phyloP scores from a whole-genome alignment of 2,329 filamentous ascomycete genomes.

The Cyclaneusma minus region DNA sequence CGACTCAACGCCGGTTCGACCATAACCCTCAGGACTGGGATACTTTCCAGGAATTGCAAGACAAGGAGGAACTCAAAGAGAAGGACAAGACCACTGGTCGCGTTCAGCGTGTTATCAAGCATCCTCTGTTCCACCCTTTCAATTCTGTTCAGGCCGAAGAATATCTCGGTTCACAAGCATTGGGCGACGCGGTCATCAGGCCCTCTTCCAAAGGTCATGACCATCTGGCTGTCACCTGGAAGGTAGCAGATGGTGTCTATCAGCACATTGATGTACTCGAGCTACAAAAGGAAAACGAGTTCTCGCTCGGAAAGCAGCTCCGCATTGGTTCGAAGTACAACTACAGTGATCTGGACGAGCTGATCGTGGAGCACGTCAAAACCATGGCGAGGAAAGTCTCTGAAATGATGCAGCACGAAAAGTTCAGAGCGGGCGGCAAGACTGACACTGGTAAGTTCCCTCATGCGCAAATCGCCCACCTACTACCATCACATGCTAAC shows the following conservation, averaged over 20 bases:
- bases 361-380: constrained; percentile 95
- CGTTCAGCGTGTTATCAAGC: constrained; percentile 89
- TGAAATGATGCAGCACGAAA: constrained; percentile 88
- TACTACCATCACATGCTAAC: constrained; percentile 5
- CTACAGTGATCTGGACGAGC: constrained; percentile 89
- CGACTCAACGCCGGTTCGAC: constrained; percentile 54
- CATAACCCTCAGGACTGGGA: constrained; percentile 78
- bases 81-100: constrained; percentile 77
- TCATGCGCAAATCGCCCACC: constrained; percentile 3
- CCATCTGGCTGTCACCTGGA: constrained; percentile 94
- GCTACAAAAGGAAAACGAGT: constrained; percentile 93
- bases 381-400: constrained; percentile 97
- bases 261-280: constrained; percentile 97
- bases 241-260: constrained; percentile 89
- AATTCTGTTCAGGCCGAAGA: constrained; percentile 87
- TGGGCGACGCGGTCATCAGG: constrained; percentile 86
- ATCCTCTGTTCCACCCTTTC: constrained; percentile 88
- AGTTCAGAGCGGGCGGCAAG: constrained; percentile 72
- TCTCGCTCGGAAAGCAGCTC: constrained; percentile 74
- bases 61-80: constrained; percentile 70
- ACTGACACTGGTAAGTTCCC: constrained; percentile 63
- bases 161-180: constrained; percentile 70
- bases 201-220: constrained; percentile 92
- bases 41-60: constrained; percentile 60
- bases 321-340: constrained; percentile 78